Conservation (phyloP, 2,329 filamentous ascomycete genomes). For the Knoxdaviesia proteae region DNA sequence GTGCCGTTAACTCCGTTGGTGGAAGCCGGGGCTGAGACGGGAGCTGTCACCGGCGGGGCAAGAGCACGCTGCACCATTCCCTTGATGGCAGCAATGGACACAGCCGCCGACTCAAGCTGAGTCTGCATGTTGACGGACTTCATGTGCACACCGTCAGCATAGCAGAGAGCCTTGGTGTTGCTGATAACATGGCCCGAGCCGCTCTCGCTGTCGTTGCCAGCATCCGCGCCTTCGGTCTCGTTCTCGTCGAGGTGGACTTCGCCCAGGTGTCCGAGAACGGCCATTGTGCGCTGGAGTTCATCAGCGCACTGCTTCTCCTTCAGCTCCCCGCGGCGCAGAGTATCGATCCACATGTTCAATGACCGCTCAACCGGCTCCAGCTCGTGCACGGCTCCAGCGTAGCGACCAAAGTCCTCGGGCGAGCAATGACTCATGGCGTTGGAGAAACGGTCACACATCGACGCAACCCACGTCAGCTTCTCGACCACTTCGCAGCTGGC, state of each 20-base stretch:
- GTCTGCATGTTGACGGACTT: conserved; percentile 56
- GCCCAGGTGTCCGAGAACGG: conserved; percentile 68
- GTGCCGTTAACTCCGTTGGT: background rate
- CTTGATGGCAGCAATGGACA: conserved; percentile 41
- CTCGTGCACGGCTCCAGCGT: conserved; percentile 65
- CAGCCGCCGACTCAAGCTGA: conserved; percentile 58
- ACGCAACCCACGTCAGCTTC: conserved; percentile 65
- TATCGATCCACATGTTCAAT: conserved; percentile 74
- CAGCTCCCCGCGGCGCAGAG: conserved; percentile 62
- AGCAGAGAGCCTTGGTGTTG: conserved; percentile 18
- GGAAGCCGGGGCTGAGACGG: conserved; percentile 10
- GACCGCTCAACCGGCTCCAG: conserved; percentile 80
- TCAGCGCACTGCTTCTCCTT: conserved; percentile 66
- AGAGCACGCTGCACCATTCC: conserved; percentile 47
- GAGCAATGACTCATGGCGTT: conserved; percentile 62
- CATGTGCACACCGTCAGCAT: conserved; percentile 65
- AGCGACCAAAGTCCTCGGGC: conserved; percentile 55
- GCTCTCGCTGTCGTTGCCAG: too few relatives aligned
- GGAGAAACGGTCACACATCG: conserved; percentile 69
- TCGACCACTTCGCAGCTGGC: conserved; percentile 64
- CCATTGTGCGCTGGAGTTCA: conserved; percentile 66
- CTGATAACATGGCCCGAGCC: too few relatives aligned
- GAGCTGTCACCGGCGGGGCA: conserved; percentile 9
- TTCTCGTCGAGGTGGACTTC: conserved; percentile 57
- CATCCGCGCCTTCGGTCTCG: conserved; percentile 20